Base-by-base conservation (phyloP, 208 protist species). In the Trichomonas vaginalis region DNA sequence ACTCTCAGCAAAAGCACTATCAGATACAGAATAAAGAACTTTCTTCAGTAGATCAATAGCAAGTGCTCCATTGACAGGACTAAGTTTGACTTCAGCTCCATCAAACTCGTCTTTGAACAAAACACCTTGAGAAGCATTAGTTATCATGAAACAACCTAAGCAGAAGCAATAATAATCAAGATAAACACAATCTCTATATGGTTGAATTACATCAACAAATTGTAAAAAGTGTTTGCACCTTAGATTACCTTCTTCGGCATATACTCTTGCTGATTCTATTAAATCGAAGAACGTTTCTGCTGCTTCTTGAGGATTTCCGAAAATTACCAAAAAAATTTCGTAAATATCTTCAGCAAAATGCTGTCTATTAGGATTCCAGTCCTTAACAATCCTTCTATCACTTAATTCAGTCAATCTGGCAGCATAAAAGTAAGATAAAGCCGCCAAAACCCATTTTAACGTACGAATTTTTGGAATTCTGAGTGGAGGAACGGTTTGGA, bases 101-200 rank as follows among this genome's bases (percentile, higher is more conserved):
- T 48, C 4, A 37, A 92, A 32, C 0, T 45, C 45, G 51, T 92
- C 86, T 10, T n/a, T 35, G n/a, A 92, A 92, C 21, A 92, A 27
- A 6, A 17, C 2, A 92, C 27, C 37, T 40, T 17, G 14, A 32
- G 12, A 8, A 39, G 86, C 17, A 32, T 92, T 92, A 21, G 86
- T 48, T 48, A 32, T 9, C 27, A 51, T 23, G 37, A 92, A 92
- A 14, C 40, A 92, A 10, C 45, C 86, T 39, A 92, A n/a, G 51
- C 86, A 92, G 39, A 49, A 92, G 37, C 86, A 92, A 51, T 92
- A 92, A 47, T 51, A 92, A 32, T 92, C 86, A 15, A 92, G 27
- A 51, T 92, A 56, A 12, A 40, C 37, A 9, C 14, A 27, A 32
- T 92, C 86, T 27, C 42, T 23, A 47, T 92, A 92, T 39, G 86